A percentile compares a stretch with the other conserved stretches of the same genome.
Conservation (phyloP, 805 yeast species). For the Metschnikowia sp. region DNA sequence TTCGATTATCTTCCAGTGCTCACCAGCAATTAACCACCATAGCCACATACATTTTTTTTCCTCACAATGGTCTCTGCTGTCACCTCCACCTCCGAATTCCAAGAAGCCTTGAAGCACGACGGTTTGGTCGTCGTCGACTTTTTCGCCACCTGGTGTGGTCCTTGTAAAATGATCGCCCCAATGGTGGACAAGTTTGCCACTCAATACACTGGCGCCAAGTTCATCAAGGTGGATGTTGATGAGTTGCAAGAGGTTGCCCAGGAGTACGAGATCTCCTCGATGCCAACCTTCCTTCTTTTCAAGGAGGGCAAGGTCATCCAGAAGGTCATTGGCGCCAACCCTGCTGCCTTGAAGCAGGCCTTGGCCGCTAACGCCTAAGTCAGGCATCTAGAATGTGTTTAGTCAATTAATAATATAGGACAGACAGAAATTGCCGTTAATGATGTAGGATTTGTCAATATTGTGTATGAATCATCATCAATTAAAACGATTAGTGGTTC, state of each 20-base stretch:
- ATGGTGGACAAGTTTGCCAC: constrained; percentile 76
- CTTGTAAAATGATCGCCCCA: constrained; percentile 97
- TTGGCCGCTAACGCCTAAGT: constrained; percentile 49
- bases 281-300: constrained; percentile 70
- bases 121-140: constrained; percentile 91
- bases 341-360: constrained; percentile 73
- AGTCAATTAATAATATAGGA: not conserved
- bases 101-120: constrained; percentile 54
- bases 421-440: too few species aligned
- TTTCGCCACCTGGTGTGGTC: constrained; percentile 98
- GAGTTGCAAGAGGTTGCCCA: constrained; percentile 73
- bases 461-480: too few species aligned
- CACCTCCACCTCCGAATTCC: constrained; percentile 52
- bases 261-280: constrained; percentile 52
- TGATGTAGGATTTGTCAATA: too few species aligned
- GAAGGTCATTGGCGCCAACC: constrained; percentile 87
- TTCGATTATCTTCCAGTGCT: too few species aligned
- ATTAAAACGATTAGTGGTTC: too few species aligned
- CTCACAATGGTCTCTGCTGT: constrained; percentile 36
- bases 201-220: constrained; percentile 64
- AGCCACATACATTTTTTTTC: too few species aligned
- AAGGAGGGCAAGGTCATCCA: constrained; percentile 78
- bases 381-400: not conserved
- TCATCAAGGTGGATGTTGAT: constrained; percentile 92
- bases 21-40: too few species aligned